Evolutionary conservation across 176 grass and related monocot genomes (phyloP), one percentile per base, ranked within the genome.

Genomic region (Carex littledalei): DNA sequence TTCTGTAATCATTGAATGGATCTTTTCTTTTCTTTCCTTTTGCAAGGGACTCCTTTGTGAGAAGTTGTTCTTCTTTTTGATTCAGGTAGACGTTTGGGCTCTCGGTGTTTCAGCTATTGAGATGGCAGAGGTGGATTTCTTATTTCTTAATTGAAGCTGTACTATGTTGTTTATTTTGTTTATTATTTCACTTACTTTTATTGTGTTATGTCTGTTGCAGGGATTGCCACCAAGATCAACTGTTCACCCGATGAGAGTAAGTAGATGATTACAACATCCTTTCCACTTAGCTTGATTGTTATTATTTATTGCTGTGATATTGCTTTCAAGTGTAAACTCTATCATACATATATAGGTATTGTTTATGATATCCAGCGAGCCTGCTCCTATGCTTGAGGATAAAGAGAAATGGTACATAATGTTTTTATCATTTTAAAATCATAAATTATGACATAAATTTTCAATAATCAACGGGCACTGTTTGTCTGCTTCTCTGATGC

Each of bases 351-450:
- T 83, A 66, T 87, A 99, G 96, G 96, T 99, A 71, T 85, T 99
- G 66, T 99, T 99, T 90, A 99, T 99, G 96, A 99, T 99, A 92
- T 99, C 96, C 67, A 92, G 96, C 79, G 96, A 99, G 47, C 96
- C 96, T 65, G 91, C 96, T 84, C 96, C 96, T 52, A 99, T 99
- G 96, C 93, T 99, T 37, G 96, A 99, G 87, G 96, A 99, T 85
- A 99, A 99, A 87, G 96, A 99, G 86, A 95, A 92, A 81, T 99
- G 96, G 96, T 99, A 76, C 80, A 81, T 80, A 64, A 60, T 56
- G 14, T 57, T 26, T 26, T 78, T 78, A 32, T 52, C 6, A 56
- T 78, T 78, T 56, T 12, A 57, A 57, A 60, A 58, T 54, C n/a
- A 80, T 66, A 10, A 61, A 15, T 22, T 75, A 62, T 83, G 49